Evolutionary conservation across 1,139 yeast genomes (phyloP).

Genomic region (Suhomyces bokatorum): DNA sequence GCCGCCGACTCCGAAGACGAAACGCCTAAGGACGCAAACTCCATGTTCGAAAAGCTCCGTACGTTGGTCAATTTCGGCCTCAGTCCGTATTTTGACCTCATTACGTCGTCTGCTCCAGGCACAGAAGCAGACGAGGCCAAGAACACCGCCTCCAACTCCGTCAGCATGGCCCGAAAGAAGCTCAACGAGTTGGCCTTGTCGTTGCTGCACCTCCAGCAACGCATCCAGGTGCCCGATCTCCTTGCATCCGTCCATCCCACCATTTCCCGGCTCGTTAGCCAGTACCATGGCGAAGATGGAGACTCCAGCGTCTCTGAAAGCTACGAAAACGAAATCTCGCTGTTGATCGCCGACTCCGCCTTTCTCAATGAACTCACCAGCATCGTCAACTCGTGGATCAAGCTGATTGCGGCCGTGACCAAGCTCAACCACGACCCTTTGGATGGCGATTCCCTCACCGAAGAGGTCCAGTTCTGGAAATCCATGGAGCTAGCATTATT

Average conservation of each 20-base stretch:
- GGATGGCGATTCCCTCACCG: constrained; percentile 58
- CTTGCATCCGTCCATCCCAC: constrained; percentile 53
- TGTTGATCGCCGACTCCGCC: constrained; percentile 43
- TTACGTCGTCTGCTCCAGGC: constrained; percentile 11
- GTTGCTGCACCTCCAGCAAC: constrained; percentile 66
- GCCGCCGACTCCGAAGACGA: constrained; percentile 20
- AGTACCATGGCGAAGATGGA: constrained; percentile 19
- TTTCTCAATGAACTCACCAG: constrained; percentile 67
- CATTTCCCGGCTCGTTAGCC: constrained; percentile 35
- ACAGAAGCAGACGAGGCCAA: constrained; percentile 16
- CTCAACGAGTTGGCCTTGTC: constrained; percentile 70
- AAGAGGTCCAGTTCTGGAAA: constrained; percentile 80
- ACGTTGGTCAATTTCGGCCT: constrained; percentile 52
- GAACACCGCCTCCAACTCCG: constrained; percentile 20
- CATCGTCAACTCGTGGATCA: constrained; percentile 73
- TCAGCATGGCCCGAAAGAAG: constrained; percentile 56
- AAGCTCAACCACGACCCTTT: constrained; percentile 50
- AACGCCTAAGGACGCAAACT: constrained; percentile 18
- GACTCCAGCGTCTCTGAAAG: constrained; percentile 21
- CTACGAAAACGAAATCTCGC: constrained; percentile 18
- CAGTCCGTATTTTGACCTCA: constrained; percentile 40
- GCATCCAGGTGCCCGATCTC: constrained; percentile 69
- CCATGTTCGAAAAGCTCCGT: constrained; percentile 57
- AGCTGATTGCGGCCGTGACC: constrained; percentile 60
- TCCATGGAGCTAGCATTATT: constrained; percentile 65